Percentiles rank a stretch among this genome's conserved stretches.
phyloP scores from a whole-genome alignment of 2,329 filamentous ascomycete genomes.

The Berkeleyomyces rouxiae region DNA sequence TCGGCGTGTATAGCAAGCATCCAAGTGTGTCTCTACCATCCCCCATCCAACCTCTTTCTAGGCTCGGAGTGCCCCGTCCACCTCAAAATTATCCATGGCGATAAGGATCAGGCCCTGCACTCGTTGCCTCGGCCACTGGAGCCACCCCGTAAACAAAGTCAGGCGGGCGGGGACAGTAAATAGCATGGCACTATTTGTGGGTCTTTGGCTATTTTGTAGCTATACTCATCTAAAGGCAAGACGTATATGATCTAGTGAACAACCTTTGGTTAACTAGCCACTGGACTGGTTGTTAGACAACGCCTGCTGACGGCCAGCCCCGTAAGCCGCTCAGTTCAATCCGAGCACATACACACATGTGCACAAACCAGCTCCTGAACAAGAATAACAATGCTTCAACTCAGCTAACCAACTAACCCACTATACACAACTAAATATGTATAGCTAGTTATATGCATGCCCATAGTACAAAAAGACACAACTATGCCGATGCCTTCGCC shows the following conservation, averaged over 20 bases:
- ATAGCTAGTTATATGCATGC: no score
- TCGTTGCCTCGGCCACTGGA: neutral
- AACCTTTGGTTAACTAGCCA: no score
- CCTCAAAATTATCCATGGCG: neutral
- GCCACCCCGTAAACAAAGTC: conserved; percentile 19
- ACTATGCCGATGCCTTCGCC: conserved; percentile 26
- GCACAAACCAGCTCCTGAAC: neutral
- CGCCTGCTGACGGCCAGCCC: no score
- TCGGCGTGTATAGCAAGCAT: neutral
- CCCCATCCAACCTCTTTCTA: neutral
- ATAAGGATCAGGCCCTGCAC: neutral
- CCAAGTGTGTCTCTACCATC: neutral
- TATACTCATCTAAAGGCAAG: neutral
- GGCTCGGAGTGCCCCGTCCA: neutral
- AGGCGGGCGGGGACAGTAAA: neutral
- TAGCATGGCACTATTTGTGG: neutral
- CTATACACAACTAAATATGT: neutral
- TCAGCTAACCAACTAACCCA: neutral
- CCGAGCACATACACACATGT: neutral
- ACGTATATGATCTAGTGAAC: neutral
- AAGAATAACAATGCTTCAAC: neutral
- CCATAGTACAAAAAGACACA: conserved; percentile 20
- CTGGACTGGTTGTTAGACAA: no score
- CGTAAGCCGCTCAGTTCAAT: no score
- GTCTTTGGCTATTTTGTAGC: neutral